Conservation (phyloP, 148 eudicot species). For the Polygonum aviculare region DNA sequence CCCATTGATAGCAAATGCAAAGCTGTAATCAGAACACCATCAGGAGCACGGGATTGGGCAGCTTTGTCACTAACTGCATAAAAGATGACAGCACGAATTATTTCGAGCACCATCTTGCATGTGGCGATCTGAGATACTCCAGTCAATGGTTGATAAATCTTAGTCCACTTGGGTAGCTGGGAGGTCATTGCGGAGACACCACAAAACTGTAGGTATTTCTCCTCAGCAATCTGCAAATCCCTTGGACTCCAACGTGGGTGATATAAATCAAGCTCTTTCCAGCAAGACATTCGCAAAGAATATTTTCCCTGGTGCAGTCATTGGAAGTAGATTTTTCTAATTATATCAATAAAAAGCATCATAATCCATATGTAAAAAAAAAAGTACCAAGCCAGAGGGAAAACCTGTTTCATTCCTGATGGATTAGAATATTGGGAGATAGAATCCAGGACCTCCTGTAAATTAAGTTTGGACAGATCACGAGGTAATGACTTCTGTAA, state of each 20-base stretch:
- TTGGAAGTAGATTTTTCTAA: background rate
- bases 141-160: slow-evolving; percentile 56
- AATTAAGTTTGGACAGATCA: slow-evolving; percentile 58
- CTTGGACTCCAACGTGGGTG: slow-evolving; percentile 89
- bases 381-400: slow-evolving; percentile 7
- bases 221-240: slow-evolving; percentile 90
- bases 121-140: slow-evolving; percentile 79
- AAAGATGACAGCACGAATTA: slow-evolving; percentile 67
- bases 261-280: slow-evolving; percentile 92
- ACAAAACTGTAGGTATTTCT: slow-evolving; percentile 77
- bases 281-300: slow-evolving; percentile 55
- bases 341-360: slow-evolving; percentile 1
- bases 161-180: slow-evolving; percentile 89
- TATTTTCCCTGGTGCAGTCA: slow-evolving; percentile 68
- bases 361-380: background rate
- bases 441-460: slow-evolving; percentile 68
- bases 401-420: slow-evolving; percentile 91
- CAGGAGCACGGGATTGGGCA: slow-evolving; percentile 71
- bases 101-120: slow-evolving; percentile 53
- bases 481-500: slow-evolving; percentile 78
- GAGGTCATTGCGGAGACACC: slow-evolving; percentile 62
- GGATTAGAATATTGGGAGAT: slow-evolving; percentile 82
- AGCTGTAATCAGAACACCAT: slow-evolving; percentile 66
- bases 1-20: slow-evolving; percentile 81
- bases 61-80: slow-evolving; percentile 54